Base-by-base conservation (phyloP, 331 rosid species). In the Telfairia occidentalis region DNA sequence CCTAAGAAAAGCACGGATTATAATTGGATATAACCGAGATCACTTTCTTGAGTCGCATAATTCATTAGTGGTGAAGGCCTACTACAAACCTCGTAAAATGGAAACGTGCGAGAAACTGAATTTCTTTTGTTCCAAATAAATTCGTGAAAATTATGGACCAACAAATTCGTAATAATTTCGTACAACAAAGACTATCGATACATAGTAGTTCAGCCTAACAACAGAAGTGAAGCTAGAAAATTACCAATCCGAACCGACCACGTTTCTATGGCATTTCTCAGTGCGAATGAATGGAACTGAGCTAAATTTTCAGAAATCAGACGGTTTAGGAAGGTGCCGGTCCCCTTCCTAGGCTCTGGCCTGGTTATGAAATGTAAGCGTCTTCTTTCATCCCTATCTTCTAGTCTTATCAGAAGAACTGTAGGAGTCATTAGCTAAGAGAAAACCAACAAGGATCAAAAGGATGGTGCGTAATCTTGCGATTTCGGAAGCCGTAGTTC, bases 391-490 rank as follows among this genome's bases (percentile, higher is more conserved):
- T 64, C 72, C 16, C 49, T 35, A 32, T 35, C 50, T 64, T 19
- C 2, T 9, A 37, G 23, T 64, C 72, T 38, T 35, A 24, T 57
- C 35, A 24, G 63, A 50, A 50, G 18, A 57, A 26, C 18, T 11
- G 18, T 57, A 24, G 15, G 50, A 64, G 48, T 18, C 49, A 64
- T 64, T 61, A 15, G 10, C 72, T 37, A 64, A 9, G 8, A 26
- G n/a, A 63, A 61, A 64, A 37, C 71, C 42, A 64, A 18, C 29
- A 64, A 64, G 29, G 46, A n/a, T 64, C 71, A 37, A 64, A 32
- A 34, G 49, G 29, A 64, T 35, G 12, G 12, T n/a, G 42, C 38
- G 23, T 32, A 2, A 7, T 30, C 23, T 32, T 30, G 32, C 43
- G 12, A 61, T 32, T 61, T 16, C 45, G 6, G 24, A 11, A 58